phyloP scores from a whole-genome alignment of 176 grass and related monocot genomes.

The Oropetium thomaeum region DNA sequence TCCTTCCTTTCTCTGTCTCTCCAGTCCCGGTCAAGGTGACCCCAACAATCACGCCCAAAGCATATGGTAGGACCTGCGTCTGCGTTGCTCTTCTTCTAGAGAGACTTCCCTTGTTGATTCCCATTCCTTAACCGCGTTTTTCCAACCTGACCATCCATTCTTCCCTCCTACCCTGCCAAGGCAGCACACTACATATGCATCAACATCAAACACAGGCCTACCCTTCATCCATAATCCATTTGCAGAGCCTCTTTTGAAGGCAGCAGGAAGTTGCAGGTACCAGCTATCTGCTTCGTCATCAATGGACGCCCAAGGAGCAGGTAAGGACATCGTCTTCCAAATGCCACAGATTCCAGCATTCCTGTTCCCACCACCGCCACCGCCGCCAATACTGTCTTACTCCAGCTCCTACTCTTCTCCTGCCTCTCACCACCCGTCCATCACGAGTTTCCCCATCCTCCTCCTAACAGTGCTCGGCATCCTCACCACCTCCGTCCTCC shows the following conservation, averaged over 20 bases:
- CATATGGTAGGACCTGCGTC: background rate
- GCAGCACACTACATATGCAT: conserved; percentile 16
- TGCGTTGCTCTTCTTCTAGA: background rate
- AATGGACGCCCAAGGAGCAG: conserved; percentile 22
- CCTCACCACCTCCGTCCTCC: conserved; percentile 54
- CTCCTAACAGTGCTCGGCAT: conserved; percentile 60
- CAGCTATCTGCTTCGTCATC: background rate
- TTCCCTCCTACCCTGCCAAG: conserved; percentile 27
- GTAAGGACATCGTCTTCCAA: background rate
- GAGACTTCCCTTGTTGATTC: too few species aligned
- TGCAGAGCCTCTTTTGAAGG: background rate
- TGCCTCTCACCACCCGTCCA: background rate
- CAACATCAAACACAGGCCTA: background rate
- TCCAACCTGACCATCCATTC: conserved; percentile 19
- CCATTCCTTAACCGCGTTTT: background rate
- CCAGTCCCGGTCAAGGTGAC: background rate
- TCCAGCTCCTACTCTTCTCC: background rate
- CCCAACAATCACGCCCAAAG: background rate
- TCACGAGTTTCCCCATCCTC: conserved; percentile 57
- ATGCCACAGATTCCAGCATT: background rate
- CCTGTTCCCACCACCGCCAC: background rate
- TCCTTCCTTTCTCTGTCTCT: background rate
- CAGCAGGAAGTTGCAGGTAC: background rate
- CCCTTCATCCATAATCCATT: background rate
- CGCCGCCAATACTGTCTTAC: background rate